These are phyloP conservation scores for Calamus simplicifolius DNA, from an alignment of 176 grass and related monocot species.

Conservation along the genomic window DNA sequence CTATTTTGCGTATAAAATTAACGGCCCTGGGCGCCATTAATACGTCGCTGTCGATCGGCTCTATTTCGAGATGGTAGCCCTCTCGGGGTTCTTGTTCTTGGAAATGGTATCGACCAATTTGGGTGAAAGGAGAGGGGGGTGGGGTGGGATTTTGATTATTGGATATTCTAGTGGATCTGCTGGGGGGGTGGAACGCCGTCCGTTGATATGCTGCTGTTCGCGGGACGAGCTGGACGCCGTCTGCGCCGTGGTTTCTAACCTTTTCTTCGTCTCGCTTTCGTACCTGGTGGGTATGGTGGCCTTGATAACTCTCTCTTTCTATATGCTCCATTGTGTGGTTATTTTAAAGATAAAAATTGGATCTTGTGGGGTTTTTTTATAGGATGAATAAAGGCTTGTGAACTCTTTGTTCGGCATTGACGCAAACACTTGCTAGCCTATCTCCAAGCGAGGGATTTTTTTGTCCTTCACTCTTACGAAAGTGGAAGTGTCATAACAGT, in stretches of 20 bases:
- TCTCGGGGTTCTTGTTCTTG: neutral
- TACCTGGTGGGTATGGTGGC: constrained; percentile 35
- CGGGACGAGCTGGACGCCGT: constrained; percentile 74
- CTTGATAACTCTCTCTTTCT: neutral
- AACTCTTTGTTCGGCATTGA: too few relatives aligned
- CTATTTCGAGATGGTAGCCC: constrained; percentile 66
- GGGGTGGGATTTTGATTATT: constrained; percentile 1
- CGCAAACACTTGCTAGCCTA: too few relatives aligned
- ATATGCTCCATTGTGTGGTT: too few relatives aligned
- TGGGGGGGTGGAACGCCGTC: constrained; percentile 35
- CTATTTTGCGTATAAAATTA: neutral
- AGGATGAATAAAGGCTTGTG: too few relatives aligned
- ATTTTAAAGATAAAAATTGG: too few relatives aligned
- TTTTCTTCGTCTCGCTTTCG: constrained; percentile 58
- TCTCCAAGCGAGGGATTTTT: too few relatives aligned
- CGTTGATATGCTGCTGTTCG: constrained; percentile 52
- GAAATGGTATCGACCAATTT: too few relatives aligned
- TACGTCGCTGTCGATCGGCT: constrained; percentile 73
- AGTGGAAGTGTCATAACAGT: too few relatives aligned
- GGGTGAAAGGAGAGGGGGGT: too few relatives aligned
- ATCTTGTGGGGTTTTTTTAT: too few relatives aligned
- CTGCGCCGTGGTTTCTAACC: constrained; percentile 51
- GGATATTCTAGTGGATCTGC: constrained; percentile 78
- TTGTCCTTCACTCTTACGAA: too few relatives aligned
- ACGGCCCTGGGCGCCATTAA: constrained; percentile 51